Evolutionary conservation across 352 stramenopile species (phyloP), one percentile per base, ranked within the genome.

Genomic region (Phytophthora melonis): DNA sequence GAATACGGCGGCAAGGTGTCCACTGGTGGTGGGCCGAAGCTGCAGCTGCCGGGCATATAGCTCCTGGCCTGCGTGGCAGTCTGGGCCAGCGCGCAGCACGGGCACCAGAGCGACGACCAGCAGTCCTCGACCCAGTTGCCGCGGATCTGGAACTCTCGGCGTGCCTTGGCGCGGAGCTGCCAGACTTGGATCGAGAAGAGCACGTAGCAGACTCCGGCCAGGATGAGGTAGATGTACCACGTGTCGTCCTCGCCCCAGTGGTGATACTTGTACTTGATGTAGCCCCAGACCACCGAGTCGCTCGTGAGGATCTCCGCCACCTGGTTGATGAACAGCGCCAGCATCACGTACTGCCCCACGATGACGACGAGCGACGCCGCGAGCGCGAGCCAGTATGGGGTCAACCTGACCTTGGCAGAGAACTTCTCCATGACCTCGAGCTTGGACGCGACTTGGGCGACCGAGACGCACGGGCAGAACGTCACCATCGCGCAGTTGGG

Each of bases 1-100:
- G 19, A 16, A 61, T 80, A 80, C 3, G 64, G 47, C n/a, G 69
- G 69, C 52, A 86, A 66, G 30, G 68, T 79, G 36, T 82, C 77
- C 23, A 18, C 50, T 21, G 23, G 19, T 8, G 74, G 74, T 0
- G 72, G 63, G 4, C 63, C 52, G 23, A 88, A 81, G 45, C 58
- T 68, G 63, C 80, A 89, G 30, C 69, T 74, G 6, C 78, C 77
- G 6, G 75, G 73, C 25, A 41, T 78, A 62, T 87, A 87, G 67
- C 80, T 86, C 54, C 80, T 77, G 45, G 68, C 59, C 55, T 89
- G 82, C 18, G 77, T 86, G n/a, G 79, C 79, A 36, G 78, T 78
- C 60, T 89, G 82, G 0, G 79, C 80, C 27, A 86, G 45, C 5
- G 68, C 52, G 55, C 80, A 86, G 13, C 69, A 72, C 23, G 55